Conservation (phyloP, 1,284 basidiomycete species). For the Amylostereum areolatum region DNA sequence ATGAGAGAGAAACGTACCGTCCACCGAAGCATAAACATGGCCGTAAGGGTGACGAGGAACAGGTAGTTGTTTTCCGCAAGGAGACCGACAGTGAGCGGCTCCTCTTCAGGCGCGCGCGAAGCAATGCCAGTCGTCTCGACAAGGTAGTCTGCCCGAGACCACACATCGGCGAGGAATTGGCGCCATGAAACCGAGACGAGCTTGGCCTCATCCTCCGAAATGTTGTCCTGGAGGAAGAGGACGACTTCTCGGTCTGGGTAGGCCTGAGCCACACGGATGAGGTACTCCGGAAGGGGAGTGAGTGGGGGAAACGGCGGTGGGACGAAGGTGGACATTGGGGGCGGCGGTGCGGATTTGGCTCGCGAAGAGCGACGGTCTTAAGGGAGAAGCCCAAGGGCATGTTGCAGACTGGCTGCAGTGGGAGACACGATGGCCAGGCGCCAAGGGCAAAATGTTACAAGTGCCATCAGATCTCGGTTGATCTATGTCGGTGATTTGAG, state of each 20-base stretch:
- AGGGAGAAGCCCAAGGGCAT: too few species aligned
- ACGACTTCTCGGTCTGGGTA: background rate
- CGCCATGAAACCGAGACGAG: background rate
- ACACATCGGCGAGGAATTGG: background rate
- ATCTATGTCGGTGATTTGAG: too few species aligned
- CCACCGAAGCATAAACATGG: background rate
- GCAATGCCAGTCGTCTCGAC: background rate
- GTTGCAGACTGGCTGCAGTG: too few species aligned
- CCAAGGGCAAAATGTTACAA: too few species aligned
- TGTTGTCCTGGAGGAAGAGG: background rate
- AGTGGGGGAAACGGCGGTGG: background rate
- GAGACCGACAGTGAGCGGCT: background rate
- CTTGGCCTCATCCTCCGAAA: background rate
- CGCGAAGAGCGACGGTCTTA: too few species aligned
- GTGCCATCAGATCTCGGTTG: too few species aligned
- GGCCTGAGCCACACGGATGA: background rate
- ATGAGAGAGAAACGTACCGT: background rate
- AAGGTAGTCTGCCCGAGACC: background rate
- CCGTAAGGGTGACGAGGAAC: background rate
- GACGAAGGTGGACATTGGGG: constrained; percentile 6
- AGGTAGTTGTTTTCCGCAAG: background rate
- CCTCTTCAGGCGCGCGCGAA: background rate
- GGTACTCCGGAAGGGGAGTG: background rate
- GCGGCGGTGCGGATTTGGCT: background rate
- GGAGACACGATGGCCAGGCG: too few species aligned